Evolutionary conservation across 441 rosid genomes (phyloP).

Genomic region (Arabidopsis hybrid): DNA sequence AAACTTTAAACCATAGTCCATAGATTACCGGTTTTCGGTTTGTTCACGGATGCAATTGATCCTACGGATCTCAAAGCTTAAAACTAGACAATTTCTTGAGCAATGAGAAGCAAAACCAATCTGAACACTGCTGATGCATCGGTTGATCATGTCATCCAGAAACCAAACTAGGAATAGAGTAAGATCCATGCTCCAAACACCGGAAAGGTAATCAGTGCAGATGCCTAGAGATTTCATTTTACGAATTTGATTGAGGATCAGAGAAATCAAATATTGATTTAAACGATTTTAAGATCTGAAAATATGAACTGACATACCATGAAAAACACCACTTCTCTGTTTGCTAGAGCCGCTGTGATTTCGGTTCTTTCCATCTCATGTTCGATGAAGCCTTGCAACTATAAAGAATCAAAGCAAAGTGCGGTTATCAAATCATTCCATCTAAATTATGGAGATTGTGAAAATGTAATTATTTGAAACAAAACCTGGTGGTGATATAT

Average conservation of each 20-base stretch:
- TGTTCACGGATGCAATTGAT: neutral
- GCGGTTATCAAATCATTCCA: constrained; percentile 1
- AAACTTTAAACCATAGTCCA: neutral
- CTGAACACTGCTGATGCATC: neutral
- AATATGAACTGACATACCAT: constrained; percentile 57
- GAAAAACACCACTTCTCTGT: constrained; percentile 72
- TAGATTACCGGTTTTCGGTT: neutral
- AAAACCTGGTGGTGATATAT: constrained; percentile 84
- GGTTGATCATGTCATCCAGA: constrained; percentile 14
- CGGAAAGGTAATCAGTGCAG: constrained; percentile 73
- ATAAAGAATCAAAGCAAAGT: constrained; percentile 20
- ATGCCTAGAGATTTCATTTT: constrained; percentile 58
- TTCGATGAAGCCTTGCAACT: constrained; percentile 78
- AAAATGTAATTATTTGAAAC: constrained; percentile 29
- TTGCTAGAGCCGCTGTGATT: constrained; percentile 64
- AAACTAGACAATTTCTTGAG: constrained; percentile 18
- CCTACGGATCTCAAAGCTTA: neutral
- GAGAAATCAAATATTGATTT: neutral
- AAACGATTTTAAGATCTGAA: neutral
- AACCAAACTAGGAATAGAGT: constrained; percentile 53
- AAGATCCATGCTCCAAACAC: constrained; percentile 69
- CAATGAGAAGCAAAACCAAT: constrained; percentile 11
- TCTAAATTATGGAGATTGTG: neutral
- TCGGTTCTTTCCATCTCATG: constrained; percentile 66
- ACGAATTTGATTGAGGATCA: constrained; percentile 21